phyloP scores from a whole-genome alignment of 805 yeast species.

The Wickerhamiella nectarea region DNA sequence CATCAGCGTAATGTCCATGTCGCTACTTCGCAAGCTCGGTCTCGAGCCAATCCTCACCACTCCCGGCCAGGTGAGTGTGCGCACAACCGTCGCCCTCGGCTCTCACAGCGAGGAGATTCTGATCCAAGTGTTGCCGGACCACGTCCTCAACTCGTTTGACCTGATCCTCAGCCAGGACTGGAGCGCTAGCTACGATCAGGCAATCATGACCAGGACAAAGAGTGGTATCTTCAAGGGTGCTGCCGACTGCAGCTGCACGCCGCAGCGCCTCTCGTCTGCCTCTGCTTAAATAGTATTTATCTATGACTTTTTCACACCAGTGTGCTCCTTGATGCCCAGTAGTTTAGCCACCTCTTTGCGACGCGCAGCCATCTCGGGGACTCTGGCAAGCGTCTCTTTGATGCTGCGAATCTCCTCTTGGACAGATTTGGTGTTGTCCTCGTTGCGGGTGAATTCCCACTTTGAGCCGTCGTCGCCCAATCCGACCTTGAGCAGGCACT shows the following conservation, averaged over 20 bases:
- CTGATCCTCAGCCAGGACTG: conserved; percentile 11
- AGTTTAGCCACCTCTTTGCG: conserved; percentile 39
- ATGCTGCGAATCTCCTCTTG: conserved; percentile 65
- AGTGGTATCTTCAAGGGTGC: conserved; percentile 6
- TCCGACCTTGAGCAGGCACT: conserved; percentile 54
- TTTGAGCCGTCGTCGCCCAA: conserved; percentile 33
- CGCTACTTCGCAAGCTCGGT: conserved; percentile 7
- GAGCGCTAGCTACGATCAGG: conserved; percentile 1
- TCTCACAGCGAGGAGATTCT: conserved; percentile 2
- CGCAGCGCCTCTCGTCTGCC: background rate
- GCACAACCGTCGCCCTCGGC: conserved; percentile 5
- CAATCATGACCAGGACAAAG: background rate
- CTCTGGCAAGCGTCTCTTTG: conserved; percentile 44
- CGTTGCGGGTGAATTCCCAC: conserved; percentile 52
- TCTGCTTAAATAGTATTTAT: background rate
- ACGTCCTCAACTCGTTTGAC: conserved; percentile 9
- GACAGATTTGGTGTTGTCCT: conserved; percentile 51
- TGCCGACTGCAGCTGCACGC: conserved; percentile 3
- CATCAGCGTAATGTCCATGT: conserved; percentile 9
- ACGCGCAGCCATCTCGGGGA: conserved; percentile 45
- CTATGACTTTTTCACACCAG: conserved; percentile 1
- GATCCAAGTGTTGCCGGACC: conserved; percentile 9
- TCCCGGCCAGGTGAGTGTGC: conserved; percentile 9
- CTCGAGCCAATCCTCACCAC: conserved; percentile 6
- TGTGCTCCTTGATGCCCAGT: conserved; percentile 8